Conservation (phyloP, 176 grass and related monocot genomes). For the Raddia guianensis region DNA sequence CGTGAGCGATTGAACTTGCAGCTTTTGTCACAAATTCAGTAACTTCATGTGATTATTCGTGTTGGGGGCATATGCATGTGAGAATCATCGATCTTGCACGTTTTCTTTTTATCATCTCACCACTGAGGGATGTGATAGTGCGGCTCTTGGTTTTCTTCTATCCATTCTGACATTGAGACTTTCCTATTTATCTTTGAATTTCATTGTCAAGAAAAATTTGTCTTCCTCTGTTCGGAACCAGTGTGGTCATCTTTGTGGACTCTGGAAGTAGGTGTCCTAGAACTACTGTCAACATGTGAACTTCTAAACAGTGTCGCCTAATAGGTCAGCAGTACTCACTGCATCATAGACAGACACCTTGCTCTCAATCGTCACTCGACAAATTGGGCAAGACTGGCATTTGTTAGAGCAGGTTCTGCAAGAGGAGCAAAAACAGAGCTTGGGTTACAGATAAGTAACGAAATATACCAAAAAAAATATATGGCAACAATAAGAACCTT, state of each 20-base stretch:
- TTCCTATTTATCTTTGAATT: conserved; percentile 6
- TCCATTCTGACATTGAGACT: neutral
- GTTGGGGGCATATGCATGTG: neutral
- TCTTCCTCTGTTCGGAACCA: conserved; percentile 11
- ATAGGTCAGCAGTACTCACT: conserved; percentile 10
- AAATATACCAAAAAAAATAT: neutral
- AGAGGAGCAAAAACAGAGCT: conserved; percentile 6
- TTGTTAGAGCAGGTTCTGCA: conserved; percentile 55
- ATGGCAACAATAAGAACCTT: conserved; percentile 23
- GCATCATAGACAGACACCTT: conserved; percentile 45
- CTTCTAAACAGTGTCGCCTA: conserved; percentile 37
- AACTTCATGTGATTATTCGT: conserved; percentile 3
- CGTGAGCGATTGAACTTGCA: neutral
- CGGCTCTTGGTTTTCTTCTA: conserved; percentile 19
- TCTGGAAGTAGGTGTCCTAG: neutral
- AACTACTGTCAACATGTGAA: conserved; percentile 24
- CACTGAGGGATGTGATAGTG: neutral
- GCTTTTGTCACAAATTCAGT: neutral
- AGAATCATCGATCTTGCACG: neutral
- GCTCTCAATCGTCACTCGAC: conserved; percentile 49
- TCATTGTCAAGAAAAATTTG: neutral
- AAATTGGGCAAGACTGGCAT: conserved; percentile 65
- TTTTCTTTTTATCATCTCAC: conserved; percentile 13
- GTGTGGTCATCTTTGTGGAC: neutral
- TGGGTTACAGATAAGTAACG: neutral